These are phyloP conservation scores for Fusarium pseudograminearum DNA, from an alignment of 2,329 filamentous ascomycete species.

Conservation along the genomic window DNA sequence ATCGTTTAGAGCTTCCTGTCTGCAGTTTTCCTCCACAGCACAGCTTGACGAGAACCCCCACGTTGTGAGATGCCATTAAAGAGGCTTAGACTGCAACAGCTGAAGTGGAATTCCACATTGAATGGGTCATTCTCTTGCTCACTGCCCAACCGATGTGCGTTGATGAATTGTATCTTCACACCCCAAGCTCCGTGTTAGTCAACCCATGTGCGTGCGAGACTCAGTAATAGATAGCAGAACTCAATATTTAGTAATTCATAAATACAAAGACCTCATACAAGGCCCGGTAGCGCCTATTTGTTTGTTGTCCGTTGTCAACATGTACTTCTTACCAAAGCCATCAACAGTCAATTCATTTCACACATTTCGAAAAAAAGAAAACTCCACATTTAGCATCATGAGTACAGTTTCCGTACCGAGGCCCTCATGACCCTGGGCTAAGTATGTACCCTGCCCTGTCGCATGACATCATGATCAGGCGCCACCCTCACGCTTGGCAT, in stretches of 20 bases:
- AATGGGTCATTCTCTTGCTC: slow-evolving; percentile 9
- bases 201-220: background rate
- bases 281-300: slow-evolving; percentile 11
- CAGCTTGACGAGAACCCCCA: slow-evolving; percentile 16
- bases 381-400: slow-evolving; percentile 21
- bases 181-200: slow-evolving; percentile 18
- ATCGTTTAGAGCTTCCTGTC: slow-evolving; percentile 20
- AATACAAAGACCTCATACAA: slow-evolving; percentile 11
- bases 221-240: background rate
- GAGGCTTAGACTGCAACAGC: slow-evolving; percentile 12
- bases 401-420: slow-evolving; percentile 17
- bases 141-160: slow-evolving; percentile 19
- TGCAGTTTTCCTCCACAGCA: slow-evolving; percentile 32
- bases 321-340: background rate
- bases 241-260: slow-evolving; percentile 2
- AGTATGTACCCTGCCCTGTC: background rate
- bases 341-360: slow-evolving; percentile 19
- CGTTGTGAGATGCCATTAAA: slow-evolving; percentile 18
- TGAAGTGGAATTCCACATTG: slow-evolving; percentile 24
- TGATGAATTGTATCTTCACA: slow-evolving; percentile 18
- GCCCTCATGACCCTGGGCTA: slow-evolving; percentile 31
- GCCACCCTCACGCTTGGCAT: slow-evolving; percentile 72
- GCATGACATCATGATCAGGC: slow-evolving; percentile 58
- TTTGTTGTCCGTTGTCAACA: slow-evolving; percentile 17
- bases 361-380: slow-evolving; percentile 4